Percentiles rank a stretch among this genome's conserved stretches.
phyloP scores from a whole-genome alignment of 345 rosid species.

The Arabidopsis suecica region DNA sequence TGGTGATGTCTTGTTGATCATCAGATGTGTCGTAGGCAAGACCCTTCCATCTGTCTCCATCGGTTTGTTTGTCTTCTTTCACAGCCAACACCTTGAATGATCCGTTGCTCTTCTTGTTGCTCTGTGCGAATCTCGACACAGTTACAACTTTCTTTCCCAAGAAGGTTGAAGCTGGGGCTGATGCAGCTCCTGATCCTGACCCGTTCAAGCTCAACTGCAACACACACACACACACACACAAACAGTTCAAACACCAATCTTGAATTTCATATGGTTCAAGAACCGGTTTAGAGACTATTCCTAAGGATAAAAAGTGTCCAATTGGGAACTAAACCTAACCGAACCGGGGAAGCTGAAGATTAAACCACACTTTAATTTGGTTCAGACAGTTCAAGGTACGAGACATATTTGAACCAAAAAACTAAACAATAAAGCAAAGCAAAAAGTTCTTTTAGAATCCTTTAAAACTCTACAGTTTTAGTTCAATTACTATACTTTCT shows the following conservation, averaged over 20 bases:
- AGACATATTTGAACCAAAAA: neutral
- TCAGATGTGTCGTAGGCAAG: slow-evolving; percentile 75
- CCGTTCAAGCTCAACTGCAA: slow-evolving; percentile 84
- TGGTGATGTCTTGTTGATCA: slow-evolving; percentile 94
- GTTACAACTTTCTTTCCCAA: slow-evolving; percentile 74
- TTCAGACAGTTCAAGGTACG: neutral
- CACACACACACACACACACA: neutral
- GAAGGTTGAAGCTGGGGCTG: slow-evolving; percentile 71
- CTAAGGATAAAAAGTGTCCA: neutral
- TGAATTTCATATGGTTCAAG: slow-evolving; percentile 2
- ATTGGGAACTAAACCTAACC: neutral
- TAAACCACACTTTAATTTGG: neutral
- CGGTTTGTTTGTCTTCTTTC: slow-evolving; percentile 68
- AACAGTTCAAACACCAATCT: neutral
- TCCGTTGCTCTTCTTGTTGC: slow-evolving; percentile 45
- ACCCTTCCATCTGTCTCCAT: slow-evolving; percentile 77
- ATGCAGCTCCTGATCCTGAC: slow-evolving; percentile 59
- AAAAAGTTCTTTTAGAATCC: neutral
- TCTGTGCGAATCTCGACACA: slow-evolving; percentile 47
- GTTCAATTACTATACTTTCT: neutral
- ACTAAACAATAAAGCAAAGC: neutral
- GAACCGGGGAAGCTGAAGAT: neutral
- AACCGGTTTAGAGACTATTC: slow-evolving; percentile 15
- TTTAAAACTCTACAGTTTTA: neutral
- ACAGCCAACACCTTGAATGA: slow-evolving; percentile 61